Percentiles rank a stretch among this genome's conserved stretches.
These are phyloP conservation scores for Ganoderma boninense DNA, from an alignment of 1,284 basidiomycete genomes.

Conservation along the genomic window DNA sequence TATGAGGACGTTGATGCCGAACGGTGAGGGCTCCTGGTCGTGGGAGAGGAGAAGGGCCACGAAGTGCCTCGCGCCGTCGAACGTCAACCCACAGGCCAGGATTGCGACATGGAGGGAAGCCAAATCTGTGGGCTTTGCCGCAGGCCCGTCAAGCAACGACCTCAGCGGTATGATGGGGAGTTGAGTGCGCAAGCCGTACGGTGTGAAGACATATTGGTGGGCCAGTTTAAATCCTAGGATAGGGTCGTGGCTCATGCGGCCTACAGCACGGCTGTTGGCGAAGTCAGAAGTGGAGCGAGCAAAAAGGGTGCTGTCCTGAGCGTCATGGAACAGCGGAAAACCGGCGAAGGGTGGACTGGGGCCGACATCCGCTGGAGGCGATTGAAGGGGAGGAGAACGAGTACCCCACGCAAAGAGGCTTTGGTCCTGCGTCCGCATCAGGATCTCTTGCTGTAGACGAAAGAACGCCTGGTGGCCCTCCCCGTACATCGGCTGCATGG, in stretches of 20 bases:
- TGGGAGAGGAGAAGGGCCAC: neutral
- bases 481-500: slow-evolving; percentile 2
- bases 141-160: neutral
- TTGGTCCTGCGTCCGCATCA: neutral
- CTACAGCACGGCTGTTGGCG: neutral
- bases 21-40: slow-evolving; percentile 1
- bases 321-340: neutral
- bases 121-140: neutral
- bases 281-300: slow-evolving; percentile 1
- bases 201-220: neutral
- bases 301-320: neutral
- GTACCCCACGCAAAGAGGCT: slow-evolving; percentile 2
- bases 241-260: neutral
- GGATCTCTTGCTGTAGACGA: slow-evolving; percentile 7
- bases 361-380: neutral
- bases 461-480: slow-evolving; percentile 4
- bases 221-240: neutral
- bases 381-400: neutral
- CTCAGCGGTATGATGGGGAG: neutral
- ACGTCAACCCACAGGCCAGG: neutral
- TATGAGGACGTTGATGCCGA: slow-evolving; percentile 5
- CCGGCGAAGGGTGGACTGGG: neutral
- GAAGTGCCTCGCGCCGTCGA: neutral
- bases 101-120: neutral
- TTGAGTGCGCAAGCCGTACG: neutral